A percentile compares a stretch with the other conserved stretches of the same genome.
phyloP scores from a whole-genome alignment of 176 grass and related monocot species.

The Ensete ventricosum region DNA sequence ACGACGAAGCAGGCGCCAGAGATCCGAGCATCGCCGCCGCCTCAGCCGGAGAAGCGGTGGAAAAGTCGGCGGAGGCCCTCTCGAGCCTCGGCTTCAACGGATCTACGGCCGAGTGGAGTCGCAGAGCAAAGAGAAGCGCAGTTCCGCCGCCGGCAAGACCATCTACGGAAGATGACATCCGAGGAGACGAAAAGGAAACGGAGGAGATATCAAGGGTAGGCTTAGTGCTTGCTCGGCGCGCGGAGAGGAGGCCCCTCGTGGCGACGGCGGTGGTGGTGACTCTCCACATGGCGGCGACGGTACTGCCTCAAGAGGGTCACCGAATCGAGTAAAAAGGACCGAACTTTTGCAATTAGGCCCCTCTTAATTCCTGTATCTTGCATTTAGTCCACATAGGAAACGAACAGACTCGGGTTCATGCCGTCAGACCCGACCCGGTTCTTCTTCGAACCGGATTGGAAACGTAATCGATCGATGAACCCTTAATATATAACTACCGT shows the following conservation, averaged over 20 bases:
- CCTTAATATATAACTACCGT: too few relatives aligned
- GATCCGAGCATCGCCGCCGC: conserved; percentile 27
- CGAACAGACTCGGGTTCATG: too few relatives aligned
- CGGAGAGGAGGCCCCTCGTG: conserved; percentile 27
- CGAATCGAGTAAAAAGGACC: too few relatives aligned
- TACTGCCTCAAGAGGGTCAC: too few relatives aligned
- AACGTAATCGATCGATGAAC: too few relatives aligned
- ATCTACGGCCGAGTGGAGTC: not conserved
- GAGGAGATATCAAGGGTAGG: conserved; percentile 8
- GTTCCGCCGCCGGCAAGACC: not conserved
- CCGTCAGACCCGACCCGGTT: too few relatives aligned
- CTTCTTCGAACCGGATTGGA: too few relatives aligned
- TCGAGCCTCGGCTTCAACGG: not conserved
- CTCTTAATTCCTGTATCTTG: too few relatives aligned
- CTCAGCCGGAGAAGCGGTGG: conserved; percentile 21
- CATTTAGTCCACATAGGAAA: too few relatives aligned
- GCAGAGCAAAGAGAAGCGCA: not conserved
- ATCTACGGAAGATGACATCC: not conserved
- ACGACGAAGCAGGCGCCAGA: conserved; percentile 27
- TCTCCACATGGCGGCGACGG: conserved; percentile 42
- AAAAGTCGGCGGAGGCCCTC: not conserved
- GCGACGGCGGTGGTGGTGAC: not conserved
- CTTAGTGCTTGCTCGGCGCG: not conserved
- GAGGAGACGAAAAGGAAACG: conserved; percentile 8
- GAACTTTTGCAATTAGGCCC: too few relatives aligned